A percentile compares a stretch with the other conserved stretches of the same genome.
These are phyloP conservation scores for Xylariaceae sp. DNA, from an alignment of 2,329 filamentous ascomycete species.

Conservation along the genomic window DNA sequence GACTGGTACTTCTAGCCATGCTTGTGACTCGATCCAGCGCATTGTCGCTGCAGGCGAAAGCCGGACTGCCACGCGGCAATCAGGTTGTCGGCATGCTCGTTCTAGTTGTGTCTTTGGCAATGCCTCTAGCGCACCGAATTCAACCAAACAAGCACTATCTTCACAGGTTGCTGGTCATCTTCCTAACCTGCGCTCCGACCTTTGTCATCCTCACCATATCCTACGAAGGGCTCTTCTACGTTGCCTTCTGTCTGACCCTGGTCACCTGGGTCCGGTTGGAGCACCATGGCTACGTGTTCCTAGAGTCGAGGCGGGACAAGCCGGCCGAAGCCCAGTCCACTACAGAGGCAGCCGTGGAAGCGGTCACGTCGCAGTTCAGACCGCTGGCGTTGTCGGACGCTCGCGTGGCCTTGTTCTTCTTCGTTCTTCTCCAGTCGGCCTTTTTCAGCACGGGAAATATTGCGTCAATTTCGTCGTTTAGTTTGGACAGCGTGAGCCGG, in stretches of 20 bases:
- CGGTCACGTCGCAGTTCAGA: slow-evolving; percentile 38
- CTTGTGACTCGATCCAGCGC: slow-evolving; percentile 80
- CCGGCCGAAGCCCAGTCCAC: slow-evolving; percentile 9
- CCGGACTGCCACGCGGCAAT: slow-evolving; percentile 79
- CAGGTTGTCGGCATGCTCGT: slow-evolving; percentile 80
- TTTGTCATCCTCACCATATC: slow-evolving; percentile 97
- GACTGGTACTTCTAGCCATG: slow-evolving; percentile 73
- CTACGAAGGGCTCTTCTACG: slow-evolving; percentile 94
- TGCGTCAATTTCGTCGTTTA: slow-evolving; percentile 88
- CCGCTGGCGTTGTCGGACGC: slow-evolving; percentile 74
- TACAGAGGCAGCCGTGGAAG: slow-evolving; percentile 11
- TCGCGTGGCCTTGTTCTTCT: slow-evolving; percentile 87
- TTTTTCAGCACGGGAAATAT: slow-evolving; percentile 98
- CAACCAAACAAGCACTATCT: slow-evolving; percentile 82
- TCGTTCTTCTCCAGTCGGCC: slow-evolving; percentile 86
- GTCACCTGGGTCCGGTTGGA: slow-evolving; percentile 90
- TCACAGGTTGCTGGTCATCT: slow-evolving; percentile 80
- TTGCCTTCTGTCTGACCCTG: slow-evolving; percentile 75
- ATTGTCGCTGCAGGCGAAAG: slow-evolving; percentile 75
- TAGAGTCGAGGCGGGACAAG: slow-evolving; percentile 17
- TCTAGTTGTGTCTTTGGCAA: slow-evolving; percentile 66
- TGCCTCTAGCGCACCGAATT: slow-evolving; percentile 75
- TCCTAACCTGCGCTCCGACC: slow-evolving; percentile 83
- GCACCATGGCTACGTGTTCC: slow-evolving; percentile 58
- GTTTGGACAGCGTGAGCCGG: slow-evolving; percentile 78